Percentiles rank a stretch among this genome's conserved stretches.
Evolutionary conservation across 495 filamentous ascomycete species (phyloP).

Genomic region (Aspergillus conjunctus): DNA sequence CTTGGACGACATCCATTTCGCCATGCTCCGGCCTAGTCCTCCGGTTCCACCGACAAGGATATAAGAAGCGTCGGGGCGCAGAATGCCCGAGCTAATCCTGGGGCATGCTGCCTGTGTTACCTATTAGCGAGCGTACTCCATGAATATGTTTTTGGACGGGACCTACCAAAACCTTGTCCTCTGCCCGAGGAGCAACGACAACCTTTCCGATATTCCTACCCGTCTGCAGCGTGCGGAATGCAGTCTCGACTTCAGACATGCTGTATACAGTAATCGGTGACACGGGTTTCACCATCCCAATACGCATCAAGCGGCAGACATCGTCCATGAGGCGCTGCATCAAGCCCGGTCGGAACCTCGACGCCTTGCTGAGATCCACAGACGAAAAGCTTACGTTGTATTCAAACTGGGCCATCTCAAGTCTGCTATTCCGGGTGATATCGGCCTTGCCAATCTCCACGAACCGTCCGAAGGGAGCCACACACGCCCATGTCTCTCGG

Average conservation of each 20-base stretch:
- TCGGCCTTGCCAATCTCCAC: constrained; percentile 12
- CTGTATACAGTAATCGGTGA: not conserved
- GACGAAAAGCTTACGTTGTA: not conserved
- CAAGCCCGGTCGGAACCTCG: not conserved
- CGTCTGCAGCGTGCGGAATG: not conserved
- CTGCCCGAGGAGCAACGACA: not conserved
- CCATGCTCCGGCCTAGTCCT: constrained; percentile 42
- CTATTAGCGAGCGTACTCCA: not conserved
- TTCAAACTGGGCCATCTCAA: constrained; percentile 2
- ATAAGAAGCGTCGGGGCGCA: constrained; percentile 35
- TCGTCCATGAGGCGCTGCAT: not conserved
- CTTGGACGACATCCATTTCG: constrained; percentile 56
- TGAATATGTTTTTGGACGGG: too few species aligned
- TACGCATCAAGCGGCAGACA: not conserved
- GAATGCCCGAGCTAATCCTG: not conserved
- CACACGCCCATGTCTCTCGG: constrained; percentile 44
- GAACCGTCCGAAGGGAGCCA: constrained; percentile 47
- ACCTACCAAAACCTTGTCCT: constrained; percentile 1
- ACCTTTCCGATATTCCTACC: not conserved
- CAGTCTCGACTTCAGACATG: not conserved
- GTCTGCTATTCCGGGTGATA: not conserved
- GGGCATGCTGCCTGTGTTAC: too few species aligned
- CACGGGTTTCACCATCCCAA: not conserved
- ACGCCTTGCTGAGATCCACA: not conserved
- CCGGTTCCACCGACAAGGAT: constrained; percentile 42